Percentiles rank a stretch among this genome's conserved stretches.
Evolutionary conservation across 805 yeast genomes (phyloP).

Genomic region (Candida tallmaniae): DNA sequence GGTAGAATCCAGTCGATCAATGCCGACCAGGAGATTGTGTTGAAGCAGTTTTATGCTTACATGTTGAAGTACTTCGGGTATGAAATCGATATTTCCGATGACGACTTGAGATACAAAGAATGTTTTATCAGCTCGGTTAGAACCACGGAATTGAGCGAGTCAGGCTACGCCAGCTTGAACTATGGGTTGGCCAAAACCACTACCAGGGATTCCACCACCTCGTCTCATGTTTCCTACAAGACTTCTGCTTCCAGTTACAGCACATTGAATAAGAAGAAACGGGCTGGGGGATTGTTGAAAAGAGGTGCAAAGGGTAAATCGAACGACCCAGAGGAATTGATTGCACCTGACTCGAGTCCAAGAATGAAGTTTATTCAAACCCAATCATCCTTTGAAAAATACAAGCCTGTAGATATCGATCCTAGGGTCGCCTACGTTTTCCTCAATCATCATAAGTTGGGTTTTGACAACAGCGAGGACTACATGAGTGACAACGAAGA

Average conservation of each 20-base stretch:
- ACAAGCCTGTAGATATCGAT: conserved; percentile 16
- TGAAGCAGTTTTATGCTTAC: conserved; percentile 72
- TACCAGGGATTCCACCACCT: conserved; percentile 20
- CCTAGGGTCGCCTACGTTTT: conserved; percentile 21
- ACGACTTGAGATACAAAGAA: conserved; percentile 25
- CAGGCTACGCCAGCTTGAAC: conserved; percentile 11
- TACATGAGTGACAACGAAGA: conserved; percentile 17
- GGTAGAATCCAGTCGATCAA: conserved; percentile 36
- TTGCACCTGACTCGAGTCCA: conserved; percentile 18
- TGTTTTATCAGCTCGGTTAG: conserved; percentile 28
- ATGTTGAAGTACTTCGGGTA: conserved; percentile 58
- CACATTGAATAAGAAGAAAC: conserved; percentile 23
- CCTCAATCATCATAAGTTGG: conserved; percentile 16
- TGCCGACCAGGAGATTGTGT: conserved; percentile 53
- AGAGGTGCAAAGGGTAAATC: conserved; percentile 5
- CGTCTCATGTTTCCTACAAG: conserved; percentile 22
- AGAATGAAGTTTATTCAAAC: conserved; percentile 26
- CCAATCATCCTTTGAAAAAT: conserved; percentile 21
- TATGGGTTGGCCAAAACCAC: conserved; percentile 19
- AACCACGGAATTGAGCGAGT: conserved; percentile 12
- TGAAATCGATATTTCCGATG: conserved; percentile 23
- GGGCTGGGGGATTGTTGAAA: conserved; percentile 15
- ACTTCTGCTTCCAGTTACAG: conserved; percentile 19
- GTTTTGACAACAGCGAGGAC: conserved; percentile 17
- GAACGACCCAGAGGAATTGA: conserved; percentile 6